These are phyloP conservation scores for Solanum tacnaense DNA, from an alignment of 257 asterid species.

Conservation along the genomic window DNA sequence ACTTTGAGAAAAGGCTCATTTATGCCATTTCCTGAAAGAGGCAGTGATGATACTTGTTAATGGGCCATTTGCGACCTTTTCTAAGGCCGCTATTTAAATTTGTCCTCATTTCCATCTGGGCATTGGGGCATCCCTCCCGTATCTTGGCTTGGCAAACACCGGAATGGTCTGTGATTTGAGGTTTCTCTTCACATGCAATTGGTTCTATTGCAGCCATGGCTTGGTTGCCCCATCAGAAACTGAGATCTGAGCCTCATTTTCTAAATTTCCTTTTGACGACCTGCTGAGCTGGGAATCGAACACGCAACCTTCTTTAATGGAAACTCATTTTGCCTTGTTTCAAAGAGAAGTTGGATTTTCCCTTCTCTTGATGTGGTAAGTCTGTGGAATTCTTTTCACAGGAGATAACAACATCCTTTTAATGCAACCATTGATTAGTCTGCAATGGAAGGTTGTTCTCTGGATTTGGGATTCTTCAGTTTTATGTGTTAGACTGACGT, in stretches of 20 bases:
- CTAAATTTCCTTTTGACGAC: background rate
- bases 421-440: background rate
- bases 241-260: background rate
- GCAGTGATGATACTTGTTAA: background rate
- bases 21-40: background rate
- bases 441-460: background rate
- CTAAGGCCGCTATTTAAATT: background rate
- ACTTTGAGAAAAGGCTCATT: background rate
- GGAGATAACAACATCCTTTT: background rate
- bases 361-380: background rate
- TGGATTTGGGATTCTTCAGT: background rate
- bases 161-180: background rate
- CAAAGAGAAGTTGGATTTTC: background rate
- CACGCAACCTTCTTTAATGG: background rate
- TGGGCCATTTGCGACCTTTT: background rate
- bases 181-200: background rate
- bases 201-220: conserved; percentile 4
- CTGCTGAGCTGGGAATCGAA: background rate
- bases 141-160: background rate
- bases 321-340: background rate
- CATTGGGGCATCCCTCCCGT: background rate
- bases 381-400: background rate
- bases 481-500: conserved; percentile 70
- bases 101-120: background rate
- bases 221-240: background rate